Evolutionary conservation across 176 grass and related monocot species (phyloP), one percentile per base, ranked within the genome.

Genomic region (Puccinellia tenuiflora): DNA sequence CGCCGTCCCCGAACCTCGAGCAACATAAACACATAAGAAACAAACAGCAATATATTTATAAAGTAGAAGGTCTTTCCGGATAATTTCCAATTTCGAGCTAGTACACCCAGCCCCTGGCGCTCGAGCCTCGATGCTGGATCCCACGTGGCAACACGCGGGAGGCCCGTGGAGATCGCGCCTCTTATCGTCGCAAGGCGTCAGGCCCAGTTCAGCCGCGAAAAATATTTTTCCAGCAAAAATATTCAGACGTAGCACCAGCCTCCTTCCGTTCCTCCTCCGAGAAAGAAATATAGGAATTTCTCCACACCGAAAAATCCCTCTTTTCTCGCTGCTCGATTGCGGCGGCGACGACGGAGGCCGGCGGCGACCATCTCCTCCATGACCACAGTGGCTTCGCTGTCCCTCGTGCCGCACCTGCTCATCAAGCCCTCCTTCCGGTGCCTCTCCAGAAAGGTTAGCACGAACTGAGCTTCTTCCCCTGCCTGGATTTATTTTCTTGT

Each of bases 81-180:
- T 3, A 80, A 51, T 80, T 52, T 52, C 25, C n/a, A 45, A 1
- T 0, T 5, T n/a, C n/a, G 7, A 0, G 1, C n/a, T 29, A 13
- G 64, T 20, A 21, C 1, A 62, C 21, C 11, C 25, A 34, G 33
- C 79, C 46, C 63, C 56, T 89, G 89, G 92, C 59, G 56, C 6
- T 46, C 9, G 62, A 43, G 54, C 68, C 45, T 69, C 94, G 0
- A 48, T 61, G 10, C 11, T 20, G 37, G 45, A 37, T 61, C 54
- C 62, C 91, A 92, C 89, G 91, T 97, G 94, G 89, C 89, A 18
- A 21, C 29, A 2, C 75, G 87, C 77, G 91, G 89, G 89, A 94
- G 94, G 90, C 88, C 82, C 57, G 20, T 57, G 84, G 65, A 81
- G 88, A 97, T 94, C 94, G 94, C 94, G 94, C 91, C 86, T 85